These are phyloP conservation scores for Globisporangium cederbergense DNA, from an alignment of 352 stramenopile genomes.

Conservation along the genomic window DNA sequence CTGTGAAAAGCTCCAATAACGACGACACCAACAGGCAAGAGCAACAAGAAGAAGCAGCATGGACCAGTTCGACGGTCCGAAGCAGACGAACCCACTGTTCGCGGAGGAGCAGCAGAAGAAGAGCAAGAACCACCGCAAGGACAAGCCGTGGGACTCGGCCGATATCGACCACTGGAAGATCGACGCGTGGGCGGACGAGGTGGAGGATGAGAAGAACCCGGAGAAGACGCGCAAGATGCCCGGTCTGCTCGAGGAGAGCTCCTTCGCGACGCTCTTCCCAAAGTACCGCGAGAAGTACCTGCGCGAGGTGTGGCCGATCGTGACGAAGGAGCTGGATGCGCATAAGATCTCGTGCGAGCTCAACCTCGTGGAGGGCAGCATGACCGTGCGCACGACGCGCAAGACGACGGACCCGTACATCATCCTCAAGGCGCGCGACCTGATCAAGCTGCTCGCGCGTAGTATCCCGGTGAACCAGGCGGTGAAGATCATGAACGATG, in stretches of 20 bases:
- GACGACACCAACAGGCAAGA: not conserved
- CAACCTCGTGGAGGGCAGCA: constrained; percentile 96
- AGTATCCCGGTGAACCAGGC: constrained; percentile 97
- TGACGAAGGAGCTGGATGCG: constrained; percentile 96
- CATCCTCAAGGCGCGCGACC: constrained; percentile 97
- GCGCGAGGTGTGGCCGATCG: constrained; percentile 97
- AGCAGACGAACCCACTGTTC: constrained; percentile 39
- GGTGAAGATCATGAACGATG: constrained; percentile 97
- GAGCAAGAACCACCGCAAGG: constrained; percentile 96
- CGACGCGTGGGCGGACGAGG: constrained; percentile 75
- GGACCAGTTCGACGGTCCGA: constrained; percentile 70
- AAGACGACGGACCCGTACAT: constrained; percentile 98
- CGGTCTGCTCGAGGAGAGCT: constrained; percentile 97
- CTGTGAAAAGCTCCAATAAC: not conserved
- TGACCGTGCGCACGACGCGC: constrained; percentile 91
- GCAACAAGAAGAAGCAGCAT: constrained; percentile 20
- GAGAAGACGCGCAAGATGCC: constrained; percentile 62
- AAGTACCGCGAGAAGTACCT: constrained; percentile 99
- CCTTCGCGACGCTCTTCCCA: constrained; percentile 99
- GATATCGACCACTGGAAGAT: constrained; percentile 99
- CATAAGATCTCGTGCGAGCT: constrained; percentile 97
- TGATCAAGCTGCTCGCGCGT: constrained; percentile 98
- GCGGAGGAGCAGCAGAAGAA: constrained; percentile 28
- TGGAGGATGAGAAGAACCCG: constrained; percentile 81
- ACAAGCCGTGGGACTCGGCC: constrained; percentile 99